phyloP scores from a whole-genome alignment of 2,329 filamentous ascomycete genomes.

The Cordyceps javanica region DNA sequence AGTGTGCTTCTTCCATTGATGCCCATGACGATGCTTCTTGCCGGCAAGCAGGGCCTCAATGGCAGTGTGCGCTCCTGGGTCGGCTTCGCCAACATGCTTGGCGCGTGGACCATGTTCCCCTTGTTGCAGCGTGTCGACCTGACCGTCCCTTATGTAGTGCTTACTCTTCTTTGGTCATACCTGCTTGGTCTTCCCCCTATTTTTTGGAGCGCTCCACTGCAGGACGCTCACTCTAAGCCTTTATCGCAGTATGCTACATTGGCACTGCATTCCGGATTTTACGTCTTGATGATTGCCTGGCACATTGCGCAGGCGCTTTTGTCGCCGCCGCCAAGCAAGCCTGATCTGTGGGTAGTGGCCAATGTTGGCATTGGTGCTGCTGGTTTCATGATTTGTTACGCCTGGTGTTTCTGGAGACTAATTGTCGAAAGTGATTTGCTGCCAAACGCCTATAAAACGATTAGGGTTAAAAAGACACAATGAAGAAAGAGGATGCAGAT shows the following conservation, averaged over 20 bases:
- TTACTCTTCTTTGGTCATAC: conserved; percentile 86
- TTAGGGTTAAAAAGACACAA: conserved; percentile 33
- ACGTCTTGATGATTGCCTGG: conserved; percentile 72
- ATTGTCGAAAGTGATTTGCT: conserved; percentile 52
- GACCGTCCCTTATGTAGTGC: conserved; percentile 73
- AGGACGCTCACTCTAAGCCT: conserved; percentile 32
- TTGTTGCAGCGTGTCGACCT: conserved; percentile 81
- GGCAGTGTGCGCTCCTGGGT: conserved; percentile 81
- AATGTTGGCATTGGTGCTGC: conserved; percentile 83
- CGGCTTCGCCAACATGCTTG: conserved; percentile 89
- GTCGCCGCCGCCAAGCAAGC: conserved; percentile 65
- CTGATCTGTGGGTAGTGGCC: conserved; percentile 88
- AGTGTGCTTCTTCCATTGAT: conserved; percentile 87
- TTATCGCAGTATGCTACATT: conserved; percentile 47
- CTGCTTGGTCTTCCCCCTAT: conserved; percentile 80
- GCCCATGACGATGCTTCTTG: conserved; percentile 85
- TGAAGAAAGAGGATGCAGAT: not conserved
- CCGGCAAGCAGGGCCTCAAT: conserved; percentile 68
- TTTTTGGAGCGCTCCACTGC: conserved; percentile 62
- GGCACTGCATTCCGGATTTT: conserved; percentile 69
- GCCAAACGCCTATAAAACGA: conserved; percentile 19
- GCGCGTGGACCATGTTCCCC: conserved; percentile 90
- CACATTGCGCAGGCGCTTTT: conserved; percentile 69
- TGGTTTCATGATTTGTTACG: conserved; percentile 80
- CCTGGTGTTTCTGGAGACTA: conserved; percentile 80